Base-by-base conservation (phyloP, 2,329 filamentous ascomycete species). In the Trichoderma koningiopsis region DNA sequence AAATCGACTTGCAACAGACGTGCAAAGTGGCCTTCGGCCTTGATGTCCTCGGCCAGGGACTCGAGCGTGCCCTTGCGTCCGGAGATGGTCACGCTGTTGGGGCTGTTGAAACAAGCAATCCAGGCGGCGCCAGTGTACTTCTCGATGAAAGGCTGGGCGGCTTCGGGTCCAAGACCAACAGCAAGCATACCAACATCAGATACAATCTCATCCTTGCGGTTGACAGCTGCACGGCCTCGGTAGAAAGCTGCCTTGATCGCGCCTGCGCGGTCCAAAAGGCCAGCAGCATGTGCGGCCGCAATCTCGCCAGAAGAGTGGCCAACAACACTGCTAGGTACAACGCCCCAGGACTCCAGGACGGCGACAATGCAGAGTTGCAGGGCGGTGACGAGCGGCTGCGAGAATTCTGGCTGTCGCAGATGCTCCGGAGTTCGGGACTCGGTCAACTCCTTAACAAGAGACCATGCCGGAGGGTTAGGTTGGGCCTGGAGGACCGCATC, bases 281-380 rank as follows among this genome's bases (percentile, higher is more conserved):
- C 84, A 0, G 82, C 80, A 0, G 84, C 83, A 70, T 85, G 86
- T 0, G 82, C 85, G 0, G 84, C 84, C 0, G 75, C 83, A 22
- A 86, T 85, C 70, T 86, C 84, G 0, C 84, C 84, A 0, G 80
- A 82, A 0, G 83, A 85, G 71, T 86, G 84, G 4, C 84, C 84
- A 5, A 84, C 78, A 0, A 83, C 81, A 2, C 77, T 19, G 77
- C n/a, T 2, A 67, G 52, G 14, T 81, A 78, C 0, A 58, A 56
- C 16, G 84, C 67, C 5, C 78, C 77, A 14, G 77, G 77, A 0
- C 74, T 70, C 0, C 65, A 79, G 59, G 0, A 72, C 72, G 6
- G 11, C 14, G 14, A 47, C 40, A 47, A n/a, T 47, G 40, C 40
- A 27, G 7, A 76, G 69, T 64, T 78, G 74, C 1, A 79, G 37